A percentile compares a stretch with the other conserved stretches of the same genome.
Conservation (phyloP, 2,329 filamentous ascomycete species). For the Chrysoporthe puriensis region DNA sequence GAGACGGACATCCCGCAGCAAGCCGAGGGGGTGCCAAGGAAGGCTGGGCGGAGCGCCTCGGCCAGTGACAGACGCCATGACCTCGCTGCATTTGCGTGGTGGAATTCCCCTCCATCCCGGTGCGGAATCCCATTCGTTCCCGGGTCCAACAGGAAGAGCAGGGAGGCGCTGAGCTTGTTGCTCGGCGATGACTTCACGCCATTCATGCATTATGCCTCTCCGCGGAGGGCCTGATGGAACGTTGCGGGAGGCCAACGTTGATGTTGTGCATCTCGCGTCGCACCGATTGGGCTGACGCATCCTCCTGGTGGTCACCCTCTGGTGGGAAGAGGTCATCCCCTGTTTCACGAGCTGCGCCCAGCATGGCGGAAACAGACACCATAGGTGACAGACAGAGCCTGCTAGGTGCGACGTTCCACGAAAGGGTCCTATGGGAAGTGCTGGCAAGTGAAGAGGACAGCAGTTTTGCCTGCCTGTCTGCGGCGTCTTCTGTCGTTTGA, state of each 20-base stretch:
- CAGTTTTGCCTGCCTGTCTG: not conserved
- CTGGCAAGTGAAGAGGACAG: too few relatives aligned
- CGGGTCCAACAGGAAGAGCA: not conserved
- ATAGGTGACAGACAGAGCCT: not conserved
- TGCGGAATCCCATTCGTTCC: not conserved
- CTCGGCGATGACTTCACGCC: not conserved
- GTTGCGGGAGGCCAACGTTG: slow-evolving; percentile 1
- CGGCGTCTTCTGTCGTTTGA: not conserved
- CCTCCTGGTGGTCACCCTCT: not conserved
- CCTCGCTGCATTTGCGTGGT: too few relatives aligned
- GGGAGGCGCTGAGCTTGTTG: too few relatives aligned
- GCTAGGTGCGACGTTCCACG: not conserved
- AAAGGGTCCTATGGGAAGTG: not conserved
- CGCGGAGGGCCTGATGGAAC: not conserved
- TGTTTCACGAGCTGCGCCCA: not conserved
- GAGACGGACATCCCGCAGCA: not conserved
- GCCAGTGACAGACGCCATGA: not conserved
- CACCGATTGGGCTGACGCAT: not conserved
- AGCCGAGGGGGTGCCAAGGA: not conserved
- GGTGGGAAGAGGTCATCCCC: not conserved
- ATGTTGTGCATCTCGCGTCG: not conserved
- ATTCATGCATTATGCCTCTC: not conserved
- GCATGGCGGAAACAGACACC: not conserved
- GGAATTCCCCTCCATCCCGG: too few relatives aligned
- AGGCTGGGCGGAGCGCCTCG: not conserved